A percentile compares a stretch with the other conserved stretches of the same genome.
phyloP scores from a whole-genome alignment of 139 green algal species.

The Coccomyxa sp. region DNA sequence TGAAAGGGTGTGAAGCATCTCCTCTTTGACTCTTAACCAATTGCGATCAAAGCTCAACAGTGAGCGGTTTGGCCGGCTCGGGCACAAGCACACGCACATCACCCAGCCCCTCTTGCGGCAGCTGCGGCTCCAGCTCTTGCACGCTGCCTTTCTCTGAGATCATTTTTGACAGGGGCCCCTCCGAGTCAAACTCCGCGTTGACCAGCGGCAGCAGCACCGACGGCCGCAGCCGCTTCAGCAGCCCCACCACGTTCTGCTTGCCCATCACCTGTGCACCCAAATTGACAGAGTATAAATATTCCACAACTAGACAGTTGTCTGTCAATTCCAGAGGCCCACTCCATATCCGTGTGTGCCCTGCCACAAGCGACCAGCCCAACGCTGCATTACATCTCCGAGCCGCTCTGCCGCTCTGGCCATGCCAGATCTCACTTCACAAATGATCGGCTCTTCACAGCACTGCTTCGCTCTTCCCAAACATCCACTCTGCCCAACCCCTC shows the following conservation, averaged over 20 bases:
- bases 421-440: too few relatives aligned
- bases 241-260: constrained; percentile 38
- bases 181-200: constrained; percentile 55
- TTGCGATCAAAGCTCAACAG: too few relatives aligned
- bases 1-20: too few relatives aligned
- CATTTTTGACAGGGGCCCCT: constrained; percentile 9
- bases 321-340: background rate
- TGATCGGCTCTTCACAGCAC: too few relatives aligned
- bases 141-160: constrained; percentile 6
- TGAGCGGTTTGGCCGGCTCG: background rate
- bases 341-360: background rate
- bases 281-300: background rate
- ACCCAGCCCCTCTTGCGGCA: background rate
- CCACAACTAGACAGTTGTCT: background rate
- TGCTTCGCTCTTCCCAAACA: too few relatives aligned
- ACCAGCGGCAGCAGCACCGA: constrained; percentile 56
- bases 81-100: constrained; percentile 1
- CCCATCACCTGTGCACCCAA: constrained; percentile 39
- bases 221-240: constrained; percentile 45
- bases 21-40: too few relatives aligned
- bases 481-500: too few relatives aligned
- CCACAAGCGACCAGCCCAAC: background rate
- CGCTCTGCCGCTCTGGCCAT: background rate
- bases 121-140: background rate
- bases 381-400: background rate